Percentiles rank a stretch among this genome's conserved stretches.
phyloP scores from a whole-genome alignment of 495 filamentous ascomycete genomes.

The Lophiotrema nucula region DNA sequence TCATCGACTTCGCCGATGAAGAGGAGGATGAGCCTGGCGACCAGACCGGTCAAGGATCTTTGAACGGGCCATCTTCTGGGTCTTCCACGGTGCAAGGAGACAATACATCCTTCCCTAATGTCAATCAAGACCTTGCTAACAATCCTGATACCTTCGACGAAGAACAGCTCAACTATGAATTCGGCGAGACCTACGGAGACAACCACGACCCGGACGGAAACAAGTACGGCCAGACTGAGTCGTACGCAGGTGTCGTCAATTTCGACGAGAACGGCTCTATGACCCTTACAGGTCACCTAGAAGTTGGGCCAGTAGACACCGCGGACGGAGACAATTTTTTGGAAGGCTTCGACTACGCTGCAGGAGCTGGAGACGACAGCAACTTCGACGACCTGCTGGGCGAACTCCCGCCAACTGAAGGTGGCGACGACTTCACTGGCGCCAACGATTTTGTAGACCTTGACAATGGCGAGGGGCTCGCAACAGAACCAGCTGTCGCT shows the following conservation, averaged over 20 bases:
- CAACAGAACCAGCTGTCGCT: no score
- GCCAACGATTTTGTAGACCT: no score
- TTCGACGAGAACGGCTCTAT: neutral
- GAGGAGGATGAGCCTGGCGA: conserved; percentile 26
- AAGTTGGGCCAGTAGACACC: neutral
- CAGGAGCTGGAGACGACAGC: no score
- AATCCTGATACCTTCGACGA: neutral
- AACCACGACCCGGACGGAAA: no score
- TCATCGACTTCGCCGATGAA: conserved; percentile 14
- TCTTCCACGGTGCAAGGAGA: conserved; percentile 27
- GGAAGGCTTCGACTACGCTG: no score
- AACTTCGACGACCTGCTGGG: no score
- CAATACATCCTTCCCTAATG: neutral
- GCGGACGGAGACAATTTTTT: neutral
- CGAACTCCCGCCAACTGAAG: no score
- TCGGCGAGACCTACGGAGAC: no score
- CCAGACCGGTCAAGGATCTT: conserved; percentile 8
- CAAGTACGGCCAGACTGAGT: neutral
- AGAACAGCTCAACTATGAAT: conserved; percentile 13
- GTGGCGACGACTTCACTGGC: no score
- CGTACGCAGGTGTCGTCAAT: neutral
- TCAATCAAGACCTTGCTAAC: neutral
- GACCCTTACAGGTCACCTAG: neutral
- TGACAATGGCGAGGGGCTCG: no score
- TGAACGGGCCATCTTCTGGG: conserved; percentile 2